Evolutionary conservation across 2,329 filamentous ascomycete genomes (phyloP), one percentile per base, ranked within the genome.

Genomic region (Pseudogymnoascus sp.): DNA sequence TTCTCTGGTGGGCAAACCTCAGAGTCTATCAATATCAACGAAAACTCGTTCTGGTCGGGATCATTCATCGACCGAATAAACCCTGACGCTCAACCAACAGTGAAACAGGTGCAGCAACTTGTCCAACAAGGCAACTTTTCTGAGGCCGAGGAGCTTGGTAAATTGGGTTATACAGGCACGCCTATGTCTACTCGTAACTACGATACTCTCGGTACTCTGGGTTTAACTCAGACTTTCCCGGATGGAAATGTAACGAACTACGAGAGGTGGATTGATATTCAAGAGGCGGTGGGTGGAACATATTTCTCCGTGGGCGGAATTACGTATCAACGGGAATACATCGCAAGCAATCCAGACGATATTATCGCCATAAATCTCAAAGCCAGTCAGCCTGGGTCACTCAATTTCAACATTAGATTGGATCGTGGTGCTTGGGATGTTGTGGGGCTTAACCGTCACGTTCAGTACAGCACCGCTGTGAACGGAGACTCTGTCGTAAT

Each of bases 11-110:
- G 71, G 36, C 71, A 72, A 9, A 63, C 68, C 22, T 72, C 70
- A 2, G 77, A 80, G 63, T 66, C 73, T 18, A 68, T 79, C 15
- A 71, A 72, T 33, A 67, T 79, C n/a, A 79, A 79, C 60, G 77
- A 79, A 64, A 76, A 79, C 62, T 77, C 76, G 7, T 71, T 76
- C 15, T 78, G 75, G 75, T 76, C 72, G 62, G 76, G 76, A 59
- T 73, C 72, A 5, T 70, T 70, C 6, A 73, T 75, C 62, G 66
- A 75, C 59, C 75, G 76, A 20, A 72, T 73, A 15, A 75, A 75
- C 20, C 70, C 69, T 57, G 69, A 71, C 39, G 71, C 74, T 5
- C 59, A 68, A 22, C 62, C 66, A 57, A 71, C 75, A 60, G 68
- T 78, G 12, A 68, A 71, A 20, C 65, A 64, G 11, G 65, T 77